Conservation (phyloP, 805 yeast species). For the Spathaspora hagerdaliae region DNA sequence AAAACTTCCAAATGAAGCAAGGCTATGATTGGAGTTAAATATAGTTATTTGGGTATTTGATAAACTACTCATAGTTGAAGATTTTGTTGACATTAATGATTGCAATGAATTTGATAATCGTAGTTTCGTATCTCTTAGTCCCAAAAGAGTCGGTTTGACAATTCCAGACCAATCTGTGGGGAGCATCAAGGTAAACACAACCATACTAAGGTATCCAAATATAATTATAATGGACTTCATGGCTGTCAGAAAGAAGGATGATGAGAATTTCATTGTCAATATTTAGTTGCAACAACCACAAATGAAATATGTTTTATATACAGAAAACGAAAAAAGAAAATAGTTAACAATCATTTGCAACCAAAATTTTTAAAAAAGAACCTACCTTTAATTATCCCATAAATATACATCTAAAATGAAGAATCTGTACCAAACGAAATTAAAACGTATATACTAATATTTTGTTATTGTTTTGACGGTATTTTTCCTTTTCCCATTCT, state of each 20-base stretch:
- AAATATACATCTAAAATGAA: too few relatives aligned
- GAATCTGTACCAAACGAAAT: too few relatives aligned
- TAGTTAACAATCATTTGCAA: too few relatives aligned
- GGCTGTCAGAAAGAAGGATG: neutral
- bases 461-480: conserved; percentile 17
- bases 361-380: too few relatives aligned
- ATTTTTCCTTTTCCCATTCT: conserved; percentile 12
- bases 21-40: too few relatives aligned
- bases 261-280: too few relatives aligned
- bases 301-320: too few relatives aligned
- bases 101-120: conserved; percentile 1
- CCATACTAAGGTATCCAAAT: conserved; percentile 1
- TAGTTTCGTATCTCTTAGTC: conserved; percentile 3
- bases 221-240: neutral
- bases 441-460: conserved; percentile 27
- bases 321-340: too few relatives aligned
- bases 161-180: conserved; percentile 4
- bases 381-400: too few relatives aligned
- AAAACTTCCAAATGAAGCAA: neutral
- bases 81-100: neutral
- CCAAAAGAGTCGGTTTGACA: conserved; percentile 3
- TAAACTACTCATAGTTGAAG: neutral
- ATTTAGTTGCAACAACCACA: too few relatives aligned
- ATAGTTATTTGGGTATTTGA: neutral
- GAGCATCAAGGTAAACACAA: conserved; percentile 4